A percentile compares a stretch with the other conserved stretches of the same genome.
These are phyloP conservation scores for Salvia sclarea DNA, from an alignment of 305 asterid genomes.

Conservation along the genomic window DNA sequence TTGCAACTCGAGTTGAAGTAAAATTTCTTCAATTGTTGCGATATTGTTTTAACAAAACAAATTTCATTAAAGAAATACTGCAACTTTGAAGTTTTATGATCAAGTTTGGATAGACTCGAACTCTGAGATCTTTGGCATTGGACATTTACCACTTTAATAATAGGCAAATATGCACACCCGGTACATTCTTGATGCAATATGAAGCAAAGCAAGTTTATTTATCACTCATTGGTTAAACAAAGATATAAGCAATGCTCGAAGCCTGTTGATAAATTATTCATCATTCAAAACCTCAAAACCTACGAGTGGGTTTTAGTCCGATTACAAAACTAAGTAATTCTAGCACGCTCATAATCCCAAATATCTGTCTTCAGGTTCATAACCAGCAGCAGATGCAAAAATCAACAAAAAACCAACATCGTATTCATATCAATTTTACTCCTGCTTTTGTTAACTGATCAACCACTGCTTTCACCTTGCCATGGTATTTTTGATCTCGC, in stretches of 20 bases:
- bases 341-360: background rate
- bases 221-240: no score
- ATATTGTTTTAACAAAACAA: background rate
- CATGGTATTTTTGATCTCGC: slow-evolving; percentile 83
- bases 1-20: background rate
- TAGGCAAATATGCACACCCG: no score
- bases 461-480: slow-evolving; percentile 79
- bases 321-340: background rate
- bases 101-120: no score
- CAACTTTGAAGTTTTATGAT: no score
- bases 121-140: no score
- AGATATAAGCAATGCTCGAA: background rate
- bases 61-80: no score
- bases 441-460: slow-evolving; percentile 71
- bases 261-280: background rate
- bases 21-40: background rate
- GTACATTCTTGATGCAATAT: no score
- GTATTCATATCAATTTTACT: slow-evolving; percentile 50
- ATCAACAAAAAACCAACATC: background rate
- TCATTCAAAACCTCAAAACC: background rate
- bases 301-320: background rate
- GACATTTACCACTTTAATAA: no score
- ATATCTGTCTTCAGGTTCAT: background rate
- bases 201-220: no score
- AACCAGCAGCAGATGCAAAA: slow-evolving; percentile 9